phyloP scores from a whole-genome alignment of 768 basidiomycete species.

The Hemileccinum rubropunctum region DNA sequence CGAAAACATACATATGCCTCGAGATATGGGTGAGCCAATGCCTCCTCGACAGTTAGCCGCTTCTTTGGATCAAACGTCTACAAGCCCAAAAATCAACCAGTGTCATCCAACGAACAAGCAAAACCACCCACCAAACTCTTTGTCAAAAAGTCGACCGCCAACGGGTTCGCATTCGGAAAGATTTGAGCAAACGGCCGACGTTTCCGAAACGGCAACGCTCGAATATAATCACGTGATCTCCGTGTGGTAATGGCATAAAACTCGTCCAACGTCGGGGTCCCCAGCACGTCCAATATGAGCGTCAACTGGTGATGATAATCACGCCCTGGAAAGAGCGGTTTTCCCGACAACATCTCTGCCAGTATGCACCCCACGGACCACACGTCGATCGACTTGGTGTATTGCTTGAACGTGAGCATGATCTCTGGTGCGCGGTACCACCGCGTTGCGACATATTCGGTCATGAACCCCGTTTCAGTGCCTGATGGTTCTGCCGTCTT shows the following conservation, averaged over 20 bases:
- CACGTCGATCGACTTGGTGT: slow-evolving; percentile 92
- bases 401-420: slow-evolving; percentile 99
- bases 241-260: slow-evolving; percentile 96
- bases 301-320: slow-evolving; percentile 97
- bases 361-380: slow-evolving; percentile 89
- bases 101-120: too few species aligned
- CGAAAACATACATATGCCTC: slow-evolving; percentile 74
- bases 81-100: slow-evolving; percentile 4
- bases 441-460: slow-evolving; percentile 95
- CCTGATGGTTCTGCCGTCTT: slow-evolving; percentile 83
- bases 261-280: slow-evolving; percentile 95
- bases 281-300: slow-evolving; percentile 93
- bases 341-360: slow-evolving; percentile 96
- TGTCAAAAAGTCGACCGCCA: slow-evolving; percentile 76
- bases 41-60: slow-evolving; percentile 91
- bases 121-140: slow-evolving; percentile 63
- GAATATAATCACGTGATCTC: slow-evolving; percentile 91
- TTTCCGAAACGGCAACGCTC: slow-evolving; percentile 92
- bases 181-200: slow-evolving; percentile 75
- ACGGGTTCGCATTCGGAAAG: slow-evolving; percentile 87
- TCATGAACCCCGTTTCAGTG: slow-evolving; percentile 89
- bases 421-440: slow-evolving; percentile 99
- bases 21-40: slow-evolving; percentile 91
- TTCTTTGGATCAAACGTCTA: slow-evolving; percentile 98
- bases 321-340: slow-evolving; percentile 94